A percentile compares a stretch with the other conserved stretches of the same genome.
Evolutionary conservation across 2,329 filamentous ascomycete species (phyloP).

Genomic region (Nectriaceae sp.): DNA sequence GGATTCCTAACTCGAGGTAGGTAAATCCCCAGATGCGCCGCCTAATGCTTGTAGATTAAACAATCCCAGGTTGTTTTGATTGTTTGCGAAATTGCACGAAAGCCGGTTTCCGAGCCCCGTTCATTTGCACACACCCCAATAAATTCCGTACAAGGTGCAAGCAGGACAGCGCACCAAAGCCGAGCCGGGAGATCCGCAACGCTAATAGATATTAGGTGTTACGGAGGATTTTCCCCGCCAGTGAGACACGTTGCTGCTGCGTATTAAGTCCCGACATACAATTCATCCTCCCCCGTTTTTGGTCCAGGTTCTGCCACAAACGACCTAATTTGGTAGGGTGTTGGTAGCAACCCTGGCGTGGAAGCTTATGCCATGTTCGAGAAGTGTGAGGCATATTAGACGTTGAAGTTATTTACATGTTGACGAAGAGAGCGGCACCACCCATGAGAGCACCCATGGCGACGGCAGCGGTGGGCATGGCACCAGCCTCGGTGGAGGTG

Average conservation of each 20-base stretch:
- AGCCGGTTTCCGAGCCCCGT: background rate
- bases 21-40: background rate
- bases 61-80: background rate
- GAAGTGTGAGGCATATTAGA: background rate
- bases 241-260: background rate
- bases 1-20: background rate
- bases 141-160: background rate
- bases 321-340: background rate
- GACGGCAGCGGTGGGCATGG: constrained; percentile 43
- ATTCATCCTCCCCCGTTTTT: background rate
- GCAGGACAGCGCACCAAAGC: background rate
- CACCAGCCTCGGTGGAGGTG: constrained; percentile 30
- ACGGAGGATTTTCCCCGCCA: background rate
- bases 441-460: constrained; percentile 50
- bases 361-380: background rate
- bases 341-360: background rate
- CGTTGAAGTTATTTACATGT: constrained; percentile 38
- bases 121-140: background rate
- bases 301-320: background rate
- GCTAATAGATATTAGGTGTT: too few relatives aligned
- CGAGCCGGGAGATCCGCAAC: background rate
- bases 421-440: constrained; percentile 46
- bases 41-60: background rate
- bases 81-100: background rate
- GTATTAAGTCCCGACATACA: constrained; percentile 10